Percentiles rank a stretch among this genome's conserved stretches.
Evolutionary conservation across 2,329 filamentous ascomycete species (phyloP).

Genomic region (Nemania sp.): DNA sequence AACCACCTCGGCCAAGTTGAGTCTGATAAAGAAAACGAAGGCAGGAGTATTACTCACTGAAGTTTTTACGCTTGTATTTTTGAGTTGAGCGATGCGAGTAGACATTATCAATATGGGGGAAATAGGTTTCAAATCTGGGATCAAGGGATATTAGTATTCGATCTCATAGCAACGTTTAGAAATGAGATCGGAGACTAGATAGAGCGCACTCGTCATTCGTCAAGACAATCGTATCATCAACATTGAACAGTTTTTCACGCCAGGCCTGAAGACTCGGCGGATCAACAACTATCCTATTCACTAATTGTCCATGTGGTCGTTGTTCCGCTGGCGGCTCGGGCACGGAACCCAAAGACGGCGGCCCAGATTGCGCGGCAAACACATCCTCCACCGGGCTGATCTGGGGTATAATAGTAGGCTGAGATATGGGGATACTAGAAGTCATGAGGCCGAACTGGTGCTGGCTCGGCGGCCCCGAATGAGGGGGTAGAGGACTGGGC

Average conservation of each 20-base stretch:
- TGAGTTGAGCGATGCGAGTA: slow-evolving; percentile 88
- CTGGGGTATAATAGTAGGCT: slow-evolving; percentile 38
- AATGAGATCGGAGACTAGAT: slow-evolving; percentile 3
- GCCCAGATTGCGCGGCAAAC: slow-evolving; percentile 43
- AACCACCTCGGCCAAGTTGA: neutral
- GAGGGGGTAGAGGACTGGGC: slow-evolving; percentile 51
- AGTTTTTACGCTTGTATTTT: slow-evolving; percentile 83
- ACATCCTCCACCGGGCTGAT: slow-evolving; percentile 55
- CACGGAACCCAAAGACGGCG: slow-evolving; percentile 40
- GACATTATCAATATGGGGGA: slow-evolving; percentile 85
- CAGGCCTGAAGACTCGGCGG: slow-evolving; percentile 76
- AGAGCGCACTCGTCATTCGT: slow-evolving; percentile 75
- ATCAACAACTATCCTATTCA: slow-evolving; percentile 69
- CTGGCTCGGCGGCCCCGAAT: slow-evolving; percentile 48
- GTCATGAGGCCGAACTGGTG: slow-evolving; percentile 63
- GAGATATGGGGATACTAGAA: slow-evolving; percentile 37
- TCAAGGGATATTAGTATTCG: slow-evolving; percentile 41
- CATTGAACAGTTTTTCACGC: slow-evolving; percentile 79
- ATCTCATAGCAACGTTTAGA: slow-evolving; percentile 12
- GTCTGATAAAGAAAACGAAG: neutral
- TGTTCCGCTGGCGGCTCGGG: slow-evolving; percentile 55
- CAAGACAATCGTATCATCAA: slow-evolving; percentile 78
- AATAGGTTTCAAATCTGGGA: slow-evolving; percentile 79
- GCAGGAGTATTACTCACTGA: slow-evolving; percentile 54
- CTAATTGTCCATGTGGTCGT: slow-evolving; percentile 64